Conservation (phyloP, 2,329 filamentous ascomycete species). For the Lomentospora prolificans region DNA sequence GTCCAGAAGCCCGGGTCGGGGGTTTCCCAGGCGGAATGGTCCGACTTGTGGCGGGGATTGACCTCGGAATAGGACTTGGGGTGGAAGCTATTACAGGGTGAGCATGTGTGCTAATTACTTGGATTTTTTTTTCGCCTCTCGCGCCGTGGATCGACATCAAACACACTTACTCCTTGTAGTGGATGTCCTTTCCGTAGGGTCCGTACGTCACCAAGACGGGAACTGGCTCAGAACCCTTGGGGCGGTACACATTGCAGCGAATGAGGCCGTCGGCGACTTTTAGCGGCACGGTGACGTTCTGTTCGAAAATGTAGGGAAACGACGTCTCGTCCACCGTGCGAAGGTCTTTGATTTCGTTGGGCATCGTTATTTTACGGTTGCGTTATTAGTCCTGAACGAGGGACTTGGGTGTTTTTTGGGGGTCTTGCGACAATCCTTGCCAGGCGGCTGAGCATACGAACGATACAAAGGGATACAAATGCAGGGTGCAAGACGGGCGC, state of each 20-base stretch:
- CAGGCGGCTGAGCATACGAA: not conserved
- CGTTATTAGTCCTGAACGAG: too few species aligned
- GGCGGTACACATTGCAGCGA: conserved; percentile 28
- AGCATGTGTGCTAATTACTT: too few species aligned
- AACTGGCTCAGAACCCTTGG: conserved; percentile 17
- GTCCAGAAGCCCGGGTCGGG: conserved; percentile 50
- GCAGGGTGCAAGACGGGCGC: too few species aligned
- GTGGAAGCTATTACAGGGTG: conserved; percentile 23
- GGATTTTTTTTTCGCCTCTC: too few species aligned
- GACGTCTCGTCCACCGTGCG: conserved; percentile 19
- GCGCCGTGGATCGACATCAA: not conserved
- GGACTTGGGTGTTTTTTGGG: too few species aligned
- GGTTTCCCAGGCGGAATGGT: conserved; percentile 49
- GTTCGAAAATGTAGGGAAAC: conserved; percentile 30
- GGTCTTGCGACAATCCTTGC: not conserved
- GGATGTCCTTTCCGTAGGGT: conserved; percentile 65
- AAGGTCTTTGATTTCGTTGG: conserved; percentile 20
- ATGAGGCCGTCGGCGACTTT: conserved; percentile 21
- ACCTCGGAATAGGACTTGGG: conserved; percentile 35
- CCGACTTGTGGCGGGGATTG: conserved; percentile 41
- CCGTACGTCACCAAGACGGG: conserved; percentile 63
- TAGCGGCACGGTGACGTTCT: conserved; percentile 24
- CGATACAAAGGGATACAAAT: too few species aligned
- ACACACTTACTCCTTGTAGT: conserved; percentile 41
- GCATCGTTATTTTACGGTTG: too few species aligned